Evolutionary conservation across 805 yeast species (phyloP), one percentile per base, ranked within the genome.

Genomic region (Zygosaccharomyces pseudorouxii): DNA sequence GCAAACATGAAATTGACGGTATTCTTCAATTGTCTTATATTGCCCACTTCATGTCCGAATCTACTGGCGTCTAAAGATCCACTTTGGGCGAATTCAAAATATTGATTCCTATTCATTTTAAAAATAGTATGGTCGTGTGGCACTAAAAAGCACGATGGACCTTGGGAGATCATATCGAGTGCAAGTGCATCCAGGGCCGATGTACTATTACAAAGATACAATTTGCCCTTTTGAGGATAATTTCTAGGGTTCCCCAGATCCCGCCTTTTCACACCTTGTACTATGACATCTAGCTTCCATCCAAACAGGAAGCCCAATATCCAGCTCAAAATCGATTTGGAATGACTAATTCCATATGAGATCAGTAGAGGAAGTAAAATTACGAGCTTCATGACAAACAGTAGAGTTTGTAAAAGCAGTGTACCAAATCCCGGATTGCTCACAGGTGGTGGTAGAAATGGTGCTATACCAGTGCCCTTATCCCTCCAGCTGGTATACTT

Each of bases 381-480:
- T 6, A 59, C 20, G 16, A 48, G 20, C 37, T 55, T 58, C 23
- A 57, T n/a, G 5, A 56, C 30, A n/a, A 57, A 7, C 9, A 51
- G 37, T 5, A 51, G 14, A 5, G 46, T 45, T 36, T 29, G 43
- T 25, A 31, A 44, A 12, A 35, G 42, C 43, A 45, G 39, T 19
- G 38, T 5, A 14, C 44, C 54, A 23, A 30, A 47, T 18, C 55
- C 51, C 18, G 61, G 52, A 16, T 52, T 51, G 2, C 53, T 49
- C 10, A 45, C 37, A 62, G 37, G 63, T 51, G n/a, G 69, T 0
- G 95, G 95, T 69, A 85, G 71, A 56, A 88, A 89, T 2, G 97
- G 97, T 0, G 95, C 83, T 30, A 89, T 86, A n/a, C 97, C 97
- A 1, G 97, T 89, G 4, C 92, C 93, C 53, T 82, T 86, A 62